Conservation (phyloP, 106 monocot species). For the Allium cepa region DNA sequence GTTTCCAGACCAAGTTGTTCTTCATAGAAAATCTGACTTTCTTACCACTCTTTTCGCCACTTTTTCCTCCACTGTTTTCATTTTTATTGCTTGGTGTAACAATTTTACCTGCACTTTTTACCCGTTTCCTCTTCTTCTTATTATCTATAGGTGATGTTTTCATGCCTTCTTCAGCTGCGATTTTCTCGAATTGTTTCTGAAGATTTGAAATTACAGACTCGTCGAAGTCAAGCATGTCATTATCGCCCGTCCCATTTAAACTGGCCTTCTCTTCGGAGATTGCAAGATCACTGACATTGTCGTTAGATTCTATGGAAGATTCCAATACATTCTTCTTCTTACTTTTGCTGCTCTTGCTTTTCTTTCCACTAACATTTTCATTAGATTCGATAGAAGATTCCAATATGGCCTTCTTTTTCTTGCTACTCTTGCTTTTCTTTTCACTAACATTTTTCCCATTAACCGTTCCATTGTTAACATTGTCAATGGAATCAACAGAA, state of each 20-base stretch:
- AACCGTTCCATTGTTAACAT: not conserved
- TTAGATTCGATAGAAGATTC: not conserved
- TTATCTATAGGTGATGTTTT: constrained; percentile 14
- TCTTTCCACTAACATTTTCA: constrained; percentile 1
- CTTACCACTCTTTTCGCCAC: constrained; percentile 56
- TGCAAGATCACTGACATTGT: not conserved
- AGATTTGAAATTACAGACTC: constrained; percentile 69
- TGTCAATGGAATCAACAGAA: not conserved
- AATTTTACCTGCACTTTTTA: constrained; percentile 22
- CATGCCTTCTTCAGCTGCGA: constrained; percentile 80
- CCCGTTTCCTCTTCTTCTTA: constrained; percentile 56
- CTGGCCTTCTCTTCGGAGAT: constrained; percentile 4
- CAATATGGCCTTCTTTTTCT: constrained; percentile 20
- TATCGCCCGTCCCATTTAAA: constrained; percentile 6
- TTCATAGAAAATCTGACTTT: constrained; percentile 94
- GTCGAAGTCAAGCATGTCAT: constrained; percentile 30
- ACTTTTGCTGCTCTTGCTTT: constrained; percentile 6
- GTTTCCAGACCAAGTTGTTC: constrained; percentile 91
- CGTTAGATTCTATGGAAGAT: constrained; percentile 4
- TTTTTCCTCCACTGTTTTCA: constrained; percentile 21
- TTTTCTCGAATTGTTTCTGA: constrained; percentile 83
- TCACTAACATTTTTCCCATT: not conserved
- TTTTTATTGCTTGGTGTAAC: constrained; percentile 1
- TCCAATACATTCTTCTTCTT: constrained; percentile 24
- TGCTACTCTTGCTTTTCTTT: not conserved